Evolutionary conservation across 2,329 filamentous ascomycete genomes (phyloP).

Genomic region (Fusarium dimerum): DNA sequence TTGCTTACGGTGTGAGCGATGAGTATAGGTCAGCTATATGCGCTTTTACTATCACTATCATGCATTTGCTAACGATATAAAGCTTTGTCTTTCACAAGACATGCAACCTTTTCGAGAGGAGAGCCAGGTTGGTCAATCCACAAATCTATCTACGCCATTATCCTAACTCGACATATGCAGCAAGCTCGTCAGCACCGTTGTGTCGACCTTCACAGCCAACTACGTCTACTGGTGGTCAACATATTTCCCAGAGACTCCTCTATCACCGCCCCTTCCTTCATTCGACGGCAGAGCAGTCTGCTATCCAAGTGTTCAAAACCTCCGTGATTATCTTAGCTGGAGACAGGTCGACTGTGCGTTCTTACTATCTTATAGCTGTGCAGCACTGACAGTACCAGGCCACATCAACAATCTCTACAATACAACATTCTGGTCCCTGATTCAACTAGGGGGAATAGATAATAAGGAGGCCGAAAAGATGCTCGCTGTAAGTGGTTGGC

Average conservation of each 20-base stretch:
- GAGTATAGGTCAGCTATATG: slow-evolving; percentile 69
- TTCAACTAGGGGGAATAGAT: slow-evolving; percentile 74
- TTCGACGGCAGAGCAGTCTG: slow-evolving; percentile 92
- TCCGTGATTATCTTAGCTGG: slow-evolving; percentile 97
- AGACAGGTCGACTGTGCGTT: slow-evolving; percentile 88
- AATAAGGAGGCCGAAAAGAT: slow-evolving; percentile 78
- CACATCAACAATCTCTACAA: slow-evolving; percentile 99
- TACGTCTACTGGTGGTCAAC: slow-evolving; percentile 81
- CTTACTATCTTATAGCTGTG: background rate
- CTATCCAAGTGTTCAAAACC: slow-evolving; percentile 79
- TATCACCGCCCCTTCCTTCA: slow-evolving; percentile 76
- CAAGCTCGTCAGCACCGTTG: slow-evolving; percentile 88
- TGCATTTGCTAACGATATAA: slow-evolving; percentile 7
- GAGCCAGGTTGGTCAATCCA: slow-evolving; percentile 63
- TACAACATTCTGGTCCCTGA: slow-evolving; percentile 90
- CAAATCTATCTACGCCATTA: background rate
- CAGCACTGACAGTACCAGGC: slow-evolving; percentile 48
- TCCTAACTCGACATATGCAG: slow-evolving; percentile 45
- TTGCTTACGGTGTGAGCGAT: slow-evolving; percentile 93
- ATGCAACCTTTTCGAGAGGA: slow-evolving; percentile 80
- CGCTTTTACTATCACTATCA: fast-evolving
- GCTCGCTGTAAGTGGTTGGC: slow-evolving; percentile 61
- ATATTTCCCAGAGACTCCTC: slow-evolving; percentile 70
- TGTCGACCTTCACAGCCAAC: slow-evolving; percentile 90
- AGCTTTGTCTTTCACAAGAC: slow-evolving; percentile 89